Percentiles rank a stretch among this genome's conserved stretches.
Conservation (phyloP, 1,139 yeast genomes). For the Suhomyces anneliseae region DNA sequence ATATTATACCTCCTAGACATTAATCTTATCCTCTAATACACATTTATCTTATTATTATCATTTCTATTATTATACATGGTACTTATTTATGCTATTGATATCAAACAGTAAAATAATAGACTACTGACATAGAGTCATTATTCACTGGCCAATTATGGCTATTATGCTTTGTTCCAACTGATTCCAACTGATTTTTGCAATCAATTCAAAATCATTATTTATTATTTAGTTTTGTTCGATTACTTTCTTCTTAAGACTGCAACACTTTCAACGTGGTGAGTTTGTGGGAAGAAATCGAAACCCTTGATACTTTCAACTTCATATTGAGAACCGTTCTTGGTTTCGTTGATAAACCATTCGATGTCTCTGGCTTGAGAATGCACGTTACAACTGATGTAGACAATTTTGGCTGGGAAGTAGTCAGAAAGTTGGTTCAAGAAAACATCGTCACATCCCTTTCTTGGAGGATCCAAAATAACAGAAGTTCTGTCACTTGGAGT, state of each 20-base stretch:
- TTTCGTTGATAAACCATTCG: slow-evolving; percentile 73
- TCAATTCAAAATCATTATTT: too few relatives aligned
- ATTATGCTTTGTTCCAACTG: too few relatives aligned
- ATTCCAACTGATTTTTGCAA: too few relatives aligned
- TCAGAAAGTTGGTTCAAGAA: slow-evolving; percentile 82
- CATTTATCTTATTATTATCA: not conserved
- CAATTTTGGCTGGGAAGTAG: slow-evolving; percentile 81
- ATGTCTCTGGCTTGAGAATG: slow-evolving; percentile 96
- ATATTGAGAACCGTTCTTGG: slow-evolving; percentile 63
- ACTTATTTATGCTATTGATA: not conserved
- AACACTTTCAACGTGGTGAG: slow-evolving; percentile 95
- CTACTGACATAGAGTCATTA: not conserved
- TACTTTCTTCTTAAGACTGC: slow-evolving; percentile 57
- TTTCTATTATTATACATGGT: too few relatives aligned
- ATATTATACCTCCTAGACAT: too few relatives aligned
- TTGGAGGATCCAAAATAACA: slow-evolving; percentile 92
- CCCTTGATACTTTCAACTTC: slow-evolving; percentile 82
- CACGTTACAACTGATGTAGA: slow-evolving; percentile 94
- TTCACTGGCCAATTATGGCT: not conserved
- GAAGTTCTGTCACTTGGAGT: slow-evolving; percentile 73
- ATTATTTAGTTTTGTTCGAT: too few relatives aligned
- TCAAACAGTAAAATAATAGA: not conserved
- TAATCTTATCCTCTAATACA: too few relatives aligned
- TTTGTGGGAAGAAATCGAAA: slow-evolving; percentile 96
- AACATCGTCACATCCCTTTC: slow-evolving; percentile 92